Percentiles rank a stretch among this genome's conserved stretches.
phyloP scores from a whole-genome alignment of 2,329 filamentous ascomycete genomes.

The Colletotrichum lupini region DNA sequence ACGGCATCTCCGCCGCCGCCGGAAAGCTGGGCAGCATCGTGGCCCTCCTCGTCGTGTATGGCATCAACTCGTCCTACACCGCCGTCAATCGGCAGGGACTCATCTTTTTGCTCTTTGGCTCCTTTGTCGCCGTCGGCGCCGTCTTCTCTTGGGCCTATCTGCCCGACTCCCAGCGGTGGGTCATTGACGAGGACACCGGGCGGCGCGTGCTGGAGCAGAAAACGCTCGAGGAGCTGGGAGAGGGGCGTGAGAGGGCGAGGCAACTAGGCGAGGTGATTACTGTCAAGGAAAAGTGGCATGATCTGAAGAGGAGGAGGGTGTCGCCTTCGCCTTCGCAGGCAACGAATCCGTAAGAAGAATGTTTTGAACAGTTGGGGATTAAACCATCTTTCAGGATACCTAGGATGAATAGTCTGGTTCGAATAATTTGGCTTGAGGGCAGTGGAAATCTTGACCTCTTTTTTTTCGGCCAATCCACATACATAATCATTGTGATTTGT shows the following conservation, averaged over 20 bases:
- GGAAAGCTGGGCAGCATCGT: conserved; percentile 69
- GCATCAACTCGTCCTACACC: conserved; percentile 58
- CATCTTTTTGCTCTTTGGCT: conserved; percentile 62
- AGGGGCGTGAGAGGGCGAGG: conserved; percentile 57
- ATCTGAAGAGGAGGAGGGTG: conserved; percentile 48
- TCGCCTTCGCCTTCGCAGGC: conserved; percentile 15
- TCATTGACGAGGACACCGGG: conserved; percentile 45
- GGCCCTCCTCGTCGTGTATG: conserved; percentile 61
- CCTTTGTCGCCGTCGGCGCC: conserved; percentile 60
- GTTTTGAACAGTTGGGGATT: not conserved
- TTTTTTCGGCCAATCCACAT: not conserved
- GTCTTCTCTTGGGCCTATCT: conserved; percentile 64
- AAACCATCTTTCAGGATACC: not conserved
- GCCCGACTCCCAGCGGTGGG: conserved; percentile 57
- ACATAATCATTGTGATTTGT: not conserved
- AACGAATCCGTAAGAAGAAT: not conserved
- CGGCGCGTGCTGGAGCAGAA: conserved; percentile 55
- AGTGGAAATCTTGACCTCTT: not conserved
- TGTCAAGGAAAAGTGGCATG: conserved; percentile 54
- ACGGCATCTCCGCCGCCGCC: conserved; percentile 70
- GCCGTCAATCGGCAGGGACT: conserved; percentile 57
- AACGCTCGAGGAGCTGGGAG: conserved; percentile 62
- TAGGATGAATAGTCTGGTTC: too few species aligned
- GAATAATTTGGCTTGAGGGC: not conserved
- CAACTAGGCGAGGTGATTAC: conserved; percentile 57